phyloP scores from a whole-genome alignment of 192 early-diverging fungal species.

The Coemansia sp. region DNA sequence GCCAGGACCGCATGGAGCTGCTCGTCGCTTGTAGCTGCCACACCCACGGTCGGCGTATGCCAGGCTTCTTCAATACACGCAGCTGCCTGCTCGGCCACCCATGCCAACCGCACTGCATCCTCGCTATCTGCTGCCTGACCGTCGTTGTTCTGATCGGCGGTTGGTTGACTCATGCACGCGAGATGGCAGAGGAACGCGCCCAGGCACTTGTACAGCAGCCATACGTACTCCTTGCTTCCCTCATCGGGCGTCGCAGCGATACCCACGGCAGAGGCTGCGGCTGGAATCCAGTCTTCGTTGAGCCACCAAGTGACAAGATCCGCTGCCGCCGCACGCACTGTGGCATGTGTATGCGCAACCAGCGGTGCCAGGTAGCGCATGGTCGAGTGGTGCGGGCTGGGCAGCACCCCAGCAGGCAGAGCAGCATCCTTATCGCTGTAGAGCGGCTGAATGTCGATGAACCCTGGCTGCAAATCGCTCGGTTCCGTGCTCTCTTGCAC shows the following conservation, averaged over 20 bases:
- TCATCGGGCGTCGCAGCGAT: slow-evolving; percentile 10
- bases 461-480: neutral
- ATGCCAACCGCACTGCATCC: slow-evolving; percentile 6
- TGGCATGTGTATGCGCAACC: slow-evolving; percentile 66
- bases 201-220: slow-evolving; percentile 30
- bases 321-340: slow-evolving; percentile 63
- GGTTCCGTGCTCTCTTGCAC: neutral
- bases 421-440: slow-evolving; percentile 9
- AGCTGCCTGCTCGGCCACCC: slow-evolving; percentile 34
- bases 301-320: slow-evolving; percentile 57
- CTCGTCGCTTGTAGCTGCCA: slow-evolving; percentile 9
- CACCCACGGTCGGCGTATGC: slow-evolving; percentile 12
- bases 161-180: slow-evolving; percentile 3
- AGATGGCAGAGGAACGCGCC: slow-evolving; percentile 38
- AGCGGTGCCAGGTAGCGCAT: slow-evolving; percentile 59
- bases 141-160: neutral
- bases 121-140: neutral
- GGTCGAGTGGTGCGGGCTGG: slow-evolving; percentile 56
- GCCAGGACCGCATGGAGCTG: slow-evolving; percentile 12
- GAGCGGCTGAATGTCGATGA: slow-evolving; percentile 11
- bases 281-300: slow-evolving; percentile 41
- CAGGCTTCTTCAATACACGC: slow-evolving; percentile 42
- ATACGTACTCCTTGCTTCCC: slow-evolving; percentile 14
- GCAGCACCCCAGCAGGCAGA: slow-evolving; percentile 14
- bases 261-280: slow-evolving; percentile 4